Conservation (phyloP, 176 grass and related monocot genomes). For the Rhipidocladum racemiflorum region DNA sequence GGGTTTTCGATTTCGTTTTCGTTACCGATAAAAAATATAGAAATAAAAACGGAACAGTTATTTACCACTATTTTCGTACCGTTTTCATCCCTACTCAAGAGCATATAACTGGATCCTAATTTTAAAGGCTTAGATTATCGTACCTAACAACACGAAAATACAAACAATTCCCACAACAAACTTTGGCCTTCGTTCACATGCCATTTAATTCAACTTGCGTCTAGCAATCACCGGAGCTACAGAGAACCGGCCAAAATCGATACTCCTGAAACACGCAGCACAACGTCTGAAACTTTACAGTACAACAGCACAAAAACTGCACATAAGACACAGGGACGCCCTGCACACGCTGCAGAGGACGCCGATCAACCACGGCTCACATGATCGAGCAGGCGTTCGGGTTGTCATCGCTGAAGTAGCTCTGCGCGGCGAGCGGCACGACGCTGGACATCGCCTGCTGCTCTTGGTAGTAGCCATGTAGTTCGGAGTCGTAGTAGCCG, state of each 20-base stretch:
- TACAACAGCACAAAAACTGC: not conserved
- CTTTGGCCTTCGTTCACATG: not conserved
- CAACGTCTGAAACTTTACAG: not conserved
- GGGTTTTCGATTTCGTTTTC: too few species aligned
- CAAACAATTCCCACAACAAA: not conserved
- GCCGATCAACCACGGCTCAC: slow-evolving; percentile 8
- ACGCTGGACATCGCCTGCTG: not conserved
- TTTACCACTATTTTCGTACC: too few species aligned
- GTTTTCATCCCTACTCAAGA: too few species aligned
- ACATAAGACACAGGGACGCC: not conserved
- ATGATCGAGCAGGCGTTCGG: slow-evolving; percentile 68
- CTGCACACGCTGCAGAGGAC: not conserved
- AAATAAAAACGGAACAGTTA: too few species aligned
- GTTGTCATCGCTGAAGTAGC: slow-evolving; percentile 84
- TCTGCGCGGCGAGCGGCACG: slow-evolving; percentile 25
- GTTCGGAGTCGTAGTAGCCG: slow-evolving; percentile 51
- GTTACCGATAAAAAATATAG: too few species aligned
- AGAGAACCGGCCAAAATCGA: not conserved
- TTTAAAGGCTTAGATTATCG: not conserved
- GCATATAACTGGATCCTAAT: too few species aligned
- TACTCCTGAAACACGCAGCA: not conserved
- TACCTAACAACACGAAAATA: not conserved
- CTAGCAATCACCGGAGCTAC: not conserved
- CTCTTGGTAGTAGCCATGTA: slow-evolving; percentile 42
- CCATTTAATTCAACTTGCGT: not conserved